A percentile compares a stretch with the other conserved stretches of the same genome.
Evolutionary conservation across 495 filamentous ascomycete species (phyloP).

Genomic region (Trichoderma asperelloides): DNA sequence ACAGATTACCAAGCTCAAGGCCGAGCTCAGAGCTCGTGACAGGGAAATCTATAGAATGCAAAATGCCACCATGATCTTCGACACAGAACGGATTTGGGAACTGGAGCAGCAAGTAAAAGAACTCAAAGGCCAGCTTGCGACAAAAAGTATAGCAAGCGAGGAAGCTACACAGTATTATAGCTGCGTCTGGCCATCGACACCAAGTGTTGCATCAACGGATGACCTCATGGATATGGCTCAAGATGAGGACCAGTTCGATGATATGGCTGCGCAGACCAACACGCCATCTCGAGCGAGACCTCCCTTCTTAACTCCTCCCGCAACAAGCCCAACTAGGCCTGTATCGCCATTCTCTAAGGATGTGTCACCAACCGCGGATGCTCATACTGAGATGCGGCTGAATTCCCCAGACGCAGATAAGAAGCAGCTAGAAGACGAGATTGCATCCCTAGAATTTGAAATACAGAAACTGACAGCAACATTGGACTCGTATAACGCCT

Average conservation of each 20-base stretch:
- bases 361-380: slow-evolving; percentile 8
- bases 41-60: slow-evolving; percentile 40
- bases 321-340: slow-evolving; percentile 31
- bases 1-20: slow-evolving; percentile 41
- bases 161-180: slow-evolving; percentile 23
- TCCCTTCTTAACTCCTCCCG: slow-evolving; percentile 43
- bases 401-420: slow-evolving; percentile 36
- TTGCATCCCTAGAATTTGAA: slow-evolving; percentile 31
- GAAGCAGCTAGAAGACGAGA: slow-evolving; percentile 27
- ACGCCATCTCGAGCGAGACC: slow-evolving; percentile 29
- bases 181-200: slow-evolving; percentile 36
- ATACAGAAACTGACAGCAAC: slow-evolving; percentile 28
- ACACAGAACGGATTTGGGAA: slow-evolving; percentile 32
- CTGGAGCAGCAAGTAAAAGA: slow-evolving; percentile 33
- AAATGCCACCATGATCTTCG: slow-evolving; percentile 35
- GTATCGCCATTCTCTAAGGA: slow-evolving; percentile 28
- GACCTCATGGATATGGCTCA: slow-evolving; percentile 14
- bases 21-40: slow-evolving; percentile 44
- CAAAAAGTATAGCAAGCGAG: slow-evolving; percentile 19
- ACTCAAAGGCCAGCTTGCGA: slow-evolving; percentile 23
- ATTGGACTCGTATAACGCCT: slow-evolving; percentile 27
- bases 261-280: slow-evolving; percentile 29
- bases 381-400: slow-evolving; percentile 26
- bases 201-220: slow-evolving; percentile 29
- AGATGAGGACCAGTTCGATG: slow-evolving; percentile 27